Base-by-base conservation (phyloP, 352 stramenopile genomes). In the Plasmopara muralis region DNA sequence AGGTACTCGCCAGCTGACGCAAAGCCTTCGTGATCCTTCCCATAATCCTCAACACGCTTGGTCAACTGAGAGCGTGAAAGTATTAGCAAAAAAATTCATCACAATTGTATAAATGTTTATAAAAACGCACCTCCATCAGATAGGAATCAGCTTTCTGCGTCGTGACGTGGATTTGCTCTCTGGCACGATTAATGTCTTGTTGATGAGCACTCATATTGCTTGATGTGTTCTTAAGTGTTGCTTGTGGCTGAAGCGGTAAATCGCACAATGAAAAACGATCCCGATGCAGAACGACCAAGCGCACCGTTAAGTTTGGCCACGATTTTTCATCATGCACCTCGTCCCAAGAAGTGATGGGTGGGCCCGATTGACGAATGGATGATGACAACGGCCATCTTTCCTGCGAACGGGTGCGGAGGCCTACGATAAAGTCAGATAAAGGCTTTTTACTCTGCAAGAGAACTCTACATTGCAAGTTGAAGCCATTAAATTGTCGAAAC, bases 131-230 rank as follows among this genome's bases (percentile, higher is more conserved):
- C 43, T 56, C 55, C 14, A 66, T 68, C 50, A 87, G 47, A 50
- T 87, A 87, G 3, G 48, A 57, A 42, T 79, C 74, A 41, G 77
- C 74, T 53, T 83, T 74, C 33, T 82, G 51, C 30, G 71, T 69
- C 29, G 67, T 69, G 40, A 66, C 60, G 37, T 81, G 59, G 47
- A 87, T 75, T 53, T 80, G 69, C 37, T 64, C 57, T 61, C 84
- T 83, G 9, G 82, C 61, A 30, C 55, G 60, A 20, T 68, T 49
- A 8, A 85, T 61, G 28, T 83, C 57, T 9, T 66, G 25, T 49
- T 70, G 53, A 53, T 70, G 56, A 28, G 55, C 64, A 18, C 60
- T 60, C 71, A 81, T 85, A 37, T 52, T 77, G 48, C 35, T 64
- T n/a, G 62, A 50, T 31, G 64, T 20, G 34, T 41, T 53, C 16